Conservation (phyloP, 768 basidiomycete species). For the Gloeophyllum trabeum region DNA sequence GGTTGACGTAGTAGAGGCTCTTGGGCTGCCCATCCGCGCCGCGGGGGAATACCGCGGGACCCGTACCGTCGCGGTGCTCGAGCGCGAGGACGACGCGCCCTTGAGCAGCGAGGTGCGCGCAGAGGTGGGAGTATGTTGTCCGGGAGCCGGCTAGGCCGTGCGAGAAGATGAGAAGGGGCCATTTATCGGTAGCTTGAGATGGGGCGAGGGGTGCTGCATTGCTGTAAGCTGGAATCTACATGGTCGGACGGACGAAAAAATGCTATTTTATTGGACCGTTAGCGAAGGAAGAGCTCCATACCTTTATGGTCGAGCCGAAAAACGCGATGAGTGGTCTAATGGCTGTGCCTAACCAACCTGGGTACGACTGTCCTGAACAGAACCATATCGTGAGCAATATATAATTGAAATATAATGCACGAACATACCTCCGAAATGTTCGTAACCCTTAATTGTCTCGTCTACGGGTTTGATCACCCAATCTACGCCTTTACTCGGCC, state of each 20-base stretch:
- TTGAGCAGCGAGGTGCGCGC: constrained; percentile 59
- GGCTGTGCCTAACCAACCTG: too few relatives aligned
- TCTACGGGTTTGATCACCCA: constrained; percentile 20
- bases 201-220: too few relatives aligned
- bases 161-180: constrained; percentile 67
- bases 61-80: constrained; percentile 79
- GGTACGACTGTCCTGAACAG: too few relatives aligned
- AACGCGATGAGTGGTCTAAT: too few relatives aligned
- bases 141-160: constrained; percentile 68
- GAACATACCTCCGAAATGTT: constrained; percentile 37
- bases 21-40: constrained; percentile 17
- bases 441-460: constrained; percentile 35
- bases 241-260: too few relatives aligned
- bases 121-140: constrained; percentile 53
- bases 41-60: constrained; percentile 34
- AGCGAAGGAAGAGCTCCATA: too few relatives aligned
- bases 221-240: too few relatives aligned
- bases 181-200: too few relatives aligned
- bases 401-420: too few relatives aligned
- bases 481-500: constrained; percentile 49
- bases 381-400: too few relatives aligned
- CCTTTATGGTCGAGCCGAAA: too few relatives aligned
- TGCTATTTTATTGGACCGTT: too few relatives aligned
- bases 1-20: constrained; percentile 44
- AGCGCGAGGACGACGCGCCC: constrained; percentile 76